A percentile compares a stretch with the other conserved stretches of the same genome.
Conservation (phyloP, 306 rosid species). For the Dryas alaskensis region DNA sequence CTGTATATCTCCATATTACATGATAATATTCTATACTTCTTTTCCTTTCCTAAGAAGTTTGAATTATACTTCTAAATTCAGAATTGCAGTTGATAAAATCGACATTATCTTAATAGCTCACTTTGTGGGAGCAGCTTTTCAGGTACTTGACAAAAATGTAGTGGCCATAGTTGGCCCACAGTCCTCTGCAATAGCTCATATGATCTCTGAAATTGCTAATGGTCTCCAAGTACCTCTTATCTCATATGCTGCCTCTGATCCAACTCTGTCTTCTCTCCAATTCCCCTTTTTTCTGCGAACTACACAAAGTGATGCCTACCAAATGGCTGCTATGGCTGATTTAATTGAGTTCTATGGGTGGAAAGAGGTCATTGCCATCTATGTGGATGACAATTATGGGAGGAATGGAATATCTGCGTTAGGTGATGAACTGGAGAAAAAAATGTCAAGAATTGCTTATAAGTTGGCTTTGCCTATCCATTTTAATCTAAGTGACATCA, state of each 20-base stretch:
- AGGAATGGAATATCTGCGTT: constrained; percentile 78
- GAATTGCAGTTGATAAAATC: constrained; percentile 25
- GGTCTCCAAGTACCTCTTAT: constrained; percentile 83
- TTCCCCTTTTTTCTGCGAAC: constrained; percentile 82
- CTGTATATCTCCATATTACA: background rate
- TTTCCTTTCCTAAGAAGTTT: background rate
- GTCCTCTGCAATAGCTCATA: constrained; percentile 76
- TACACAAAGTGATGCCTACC: constrained; percentile 61
- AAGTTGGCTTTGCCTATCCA: constrained; percentile 61
- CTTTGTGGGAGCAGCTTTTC: constrained; percentile 56
- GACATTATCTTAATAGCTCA: constrained; percentile 23
- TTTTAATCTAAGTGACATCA: constrained; percentile 45
- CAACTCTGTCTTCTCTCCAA: constrained; percentile 83
- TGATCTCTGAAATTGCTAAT: constrained; percentile 71
- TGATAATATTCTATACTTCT: background rate
- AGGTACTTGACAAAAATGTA: constrained; percentile 65
- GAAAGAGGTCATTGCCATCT: constrained; percentile 77
- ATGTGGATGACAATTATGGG: constrained; percentile 79
- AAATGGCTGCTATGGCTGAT: constrained; percentile 82
- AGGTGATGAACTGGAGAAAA: constrained; percentile 64
- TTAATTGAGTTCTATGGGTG: constrained; percentile 67
- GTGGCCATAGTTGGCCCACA: constrained; percentile 86
- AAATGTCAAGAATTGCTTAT: constrained; percentile 47
- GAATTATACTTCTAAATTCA: constrained; percentile 10
- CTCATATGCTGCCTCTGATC: constrained; percentile 92